Percentiles rank a stretch among this genome's conserved stretches.
These are phyloP conservation scores for Dacryopinax spathularia DNA, from an alignment of 768 basidiomycete species.

Conservation along the genomic window DNA sequence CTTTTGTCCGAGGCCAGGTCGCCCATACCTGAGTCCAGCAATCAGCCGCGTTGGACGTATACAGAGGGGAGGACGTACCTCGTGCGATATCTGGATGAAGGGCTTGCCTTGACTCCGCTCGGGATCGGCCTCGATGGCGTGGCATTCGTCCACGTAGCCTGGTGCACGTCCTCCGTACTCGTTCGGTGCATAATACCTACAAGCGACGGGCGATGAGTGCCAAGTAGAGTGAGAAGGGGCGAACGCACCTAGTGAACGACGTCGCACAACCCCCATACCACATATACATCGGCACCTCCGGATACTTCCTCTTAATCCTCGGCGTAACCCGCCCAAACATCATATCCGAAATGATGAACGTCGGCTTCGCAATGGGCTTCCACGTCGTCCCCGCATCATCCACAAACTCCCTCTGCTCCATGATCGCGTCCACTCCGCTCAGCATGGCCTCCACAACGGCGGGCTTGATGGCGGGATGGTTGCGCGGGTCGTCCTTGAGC, in stretches of 20 bases:
- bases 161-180: neutral
- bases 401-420: neutral
- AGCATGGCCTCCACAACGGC: neutral
- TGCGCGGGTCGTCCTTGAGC: neutral
- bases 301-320: neutral
- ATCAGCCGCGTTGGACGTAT: too few species aligned
- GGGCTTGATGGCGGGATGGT: neutral
- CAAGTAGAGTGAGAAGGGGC: neutral
- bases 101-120: neutral
- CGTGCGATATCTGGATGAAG: neutral
- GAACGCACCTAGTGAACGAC: neutral
- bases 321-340: neutral
- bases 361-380: neutral
- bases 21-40: too few species aligned
- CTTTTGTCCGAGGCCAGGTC: too few species aligned
- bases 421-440: neutral
- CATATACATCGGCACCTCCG: neutral
- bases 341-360: neutral
- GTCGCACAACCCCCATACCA: neutral
- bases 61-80: too few species aligned
- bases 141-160: neutral
- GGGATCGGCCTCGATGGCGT: neutral
- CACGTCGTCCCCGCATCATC: neutral
- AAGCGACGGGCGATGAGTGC: neutral
- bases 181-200: neutral